A percentile compares a stretch with the other conserved stretches of the same genome.
These are phyloP conservation scores for Waltiozyma sp. DNA, from an alignment of 1,139 yeast species.

Conservation along the genomic window DNA sequence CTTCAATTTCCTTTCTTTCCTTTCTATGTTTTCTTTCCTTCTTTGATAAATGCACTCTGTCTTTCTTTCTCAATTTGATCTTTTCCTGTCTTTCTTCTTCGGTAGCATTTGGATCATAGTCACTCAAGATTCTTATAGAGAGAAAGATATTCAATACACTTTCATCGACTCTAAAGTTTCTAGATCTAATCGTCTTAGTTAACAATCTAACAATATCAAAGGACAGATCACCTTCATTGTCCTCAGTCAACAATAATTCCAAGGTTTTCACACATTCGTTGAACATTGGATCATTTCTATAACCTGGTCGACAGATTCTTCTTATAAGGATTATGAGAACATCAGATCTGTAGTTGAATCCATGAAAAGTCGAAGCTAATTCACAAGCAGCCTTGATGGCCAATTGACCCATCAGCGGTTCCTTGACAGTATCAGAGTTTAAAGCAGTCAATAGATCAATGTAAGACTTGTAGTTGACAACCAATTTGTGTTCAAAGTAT, in stretches of 20 bases:
- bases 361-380: conserved; percentile 53
- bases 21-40: conserved; percentile 80
- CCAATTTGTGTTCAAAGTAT: conserved; percentile 68
- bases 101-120: conserved; percentile 60
- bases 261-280: conserved; percentile 51
- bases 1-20: conserved; percentile 78
- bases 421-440: conserved; percentile 15
- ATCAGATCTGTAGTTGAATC: conserved; percentile 73
- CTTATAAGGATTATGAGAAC: conserved; percentile 57
- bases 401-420: conserved; percentile 38
- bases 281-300: conserved; percentile 36
- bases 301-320: conserved; percentile 48
- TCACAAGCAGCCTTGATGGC: conserved; percentile 77
- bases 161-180: conserved; percentile 76
- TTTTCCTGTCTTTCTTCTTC: conserved; percentile 32
- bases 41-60: conserved; percentile 80
- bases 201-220: conserved; percentile 59
- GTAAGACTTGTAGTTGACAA: conserved; percentile 59
- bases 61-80: conserved; percentile 62
- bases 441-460: conserved; percentile 40
- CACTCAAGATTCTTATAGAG: conserved; percentile 64
- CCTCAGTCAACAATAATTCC: conserved; percentile 59
- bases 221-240: conserved; percentile 70
- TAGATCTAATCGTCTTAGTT: conserved; percentile 59
- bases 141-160: conserved; percentile 65